Base-by-base conservation (phyloP, 2,329 filamentous ascomycete genomes). In the Xylariaceae sp. region DNA sequence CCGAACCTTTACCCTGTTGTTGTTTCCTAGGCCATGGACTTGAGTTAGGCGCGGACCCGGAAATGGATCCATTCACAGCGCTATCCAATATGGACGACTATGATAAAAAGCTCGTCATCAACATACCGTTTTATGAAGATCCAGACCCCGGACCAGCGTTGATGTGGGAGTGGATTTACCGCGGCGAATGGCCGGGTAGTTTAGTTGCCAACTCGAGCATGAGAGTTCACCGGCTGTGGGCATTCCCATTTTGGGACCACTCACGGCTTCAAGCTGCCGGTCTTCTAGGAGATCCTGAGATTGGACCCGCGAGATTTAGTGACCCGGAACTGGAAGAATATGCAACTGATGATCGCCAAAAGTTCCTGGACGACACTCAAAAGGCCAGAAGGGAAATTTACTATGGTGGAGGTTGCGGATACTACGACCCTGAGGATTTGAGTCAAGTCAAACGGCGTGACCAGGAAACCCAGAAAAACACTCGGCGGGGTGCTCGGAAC, bases 81-180 rank as follows among this genome's bases (percentile, higher is more conserved):
- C n/a, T 55, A 12, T 51, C 37, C 30, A 37, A 48, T n/a, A 43
- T 48, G 44, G 6, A 19, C 5, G 39, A 42, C 26, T 21, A 45
- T 0, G 21, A 45, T 7, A 43, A 45, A 29, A 22, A 16, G 13
- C 2, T 29, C 2, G 16, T 47, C 0, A 5, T 1, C 12, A n/a
- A 22, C 9, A 8, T 18, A 30, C 37, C 42, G 10, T 55, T 51
- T 43, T 55, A 51, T 16, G 5, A 39, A 26, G 53, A 52, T 34
- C 43, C 47, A 19, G 53, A 55, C 13, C 44, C 53, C 2, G 53
- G 44, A n/a, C 53, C 48, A 8, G 49, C 19, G 6, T 42, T 16
- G 26, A 47, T 55, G 22, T 55, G 53, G 53, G 44, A 51, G 16
- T 55, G 53, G 53, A 5, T 47, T 8, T 43, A 55, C 16, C 48